Evolutionary conservation across 495 filamentous ascomycete genomes (phyloP).

Genomic region (Annulohypoxylon bovei): DNA sequence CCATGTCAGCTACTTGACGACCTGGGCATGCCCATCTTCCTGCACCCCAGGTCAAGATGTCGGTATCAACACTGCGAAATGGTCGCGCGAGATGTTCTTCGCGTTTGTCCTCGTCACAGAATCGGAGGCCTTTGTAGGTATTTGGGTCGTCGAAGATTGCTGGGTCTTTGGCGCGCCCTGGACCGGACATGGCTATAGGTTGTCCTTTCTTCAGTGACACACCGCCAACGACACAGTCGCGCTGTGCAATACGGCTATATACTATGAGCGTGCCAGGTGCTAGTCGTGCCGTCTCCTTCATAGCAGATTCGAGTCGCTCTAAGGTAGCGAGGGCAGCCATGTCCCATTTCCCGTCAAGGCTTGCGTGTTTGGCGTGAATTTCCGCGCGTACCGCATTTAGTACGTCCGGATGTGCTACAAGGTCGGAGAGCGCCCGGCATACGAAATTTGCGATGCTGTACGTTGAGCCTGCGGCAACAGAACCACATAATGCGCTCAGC

Average conservation of each 20-base stretch:
- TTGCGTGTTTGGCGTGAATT: neutral
- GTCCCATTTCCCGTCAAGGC: slow-evolving; percentile 1
- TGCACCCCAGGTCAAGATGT: slow-evolving; percentile 19
- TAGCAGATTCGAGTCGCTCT: slow-evolving; percentile 7
- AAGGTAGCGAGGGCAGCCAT: neutral
- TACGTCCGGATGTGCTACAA: slow-evolving; percentile 1
- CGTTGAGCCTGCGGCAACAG: neutral
- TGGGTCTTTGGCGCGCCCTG: neutral
- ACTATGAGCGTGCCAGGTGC: neutral
- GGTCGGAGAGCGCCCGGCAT: neutral
- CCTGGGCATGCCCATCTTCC: slow-evolving; percentile 14
- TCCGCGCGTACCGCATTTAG: neutral
- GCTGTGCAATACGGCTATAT: neutral
- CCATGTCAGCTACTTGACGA: slow-evolving; percentile 1
- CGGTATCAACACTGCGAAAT: neutral
- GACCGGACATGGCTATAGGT: neutral
- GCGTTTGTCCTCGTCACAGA: neutral
- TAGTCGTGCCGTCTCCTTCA: slow-evolving; percentile 11
- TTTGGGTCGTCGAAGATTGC: neutral
- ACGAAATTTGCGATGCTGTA: slow-evolving; percentile 7
- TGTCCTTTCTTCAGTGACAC: neutral
- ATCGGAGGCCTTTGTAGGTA: neutral
- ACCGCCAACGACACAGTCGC: neutral
- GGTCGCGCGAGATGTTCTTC: neutral
- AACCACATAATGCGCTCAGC: neutral